Evolutionary conservation across 2,329 filamentous ascomycete species (phyloP), one percentile per base, ranked within the genome.

Genomic region (Aspergillus nomiae): DNA sequence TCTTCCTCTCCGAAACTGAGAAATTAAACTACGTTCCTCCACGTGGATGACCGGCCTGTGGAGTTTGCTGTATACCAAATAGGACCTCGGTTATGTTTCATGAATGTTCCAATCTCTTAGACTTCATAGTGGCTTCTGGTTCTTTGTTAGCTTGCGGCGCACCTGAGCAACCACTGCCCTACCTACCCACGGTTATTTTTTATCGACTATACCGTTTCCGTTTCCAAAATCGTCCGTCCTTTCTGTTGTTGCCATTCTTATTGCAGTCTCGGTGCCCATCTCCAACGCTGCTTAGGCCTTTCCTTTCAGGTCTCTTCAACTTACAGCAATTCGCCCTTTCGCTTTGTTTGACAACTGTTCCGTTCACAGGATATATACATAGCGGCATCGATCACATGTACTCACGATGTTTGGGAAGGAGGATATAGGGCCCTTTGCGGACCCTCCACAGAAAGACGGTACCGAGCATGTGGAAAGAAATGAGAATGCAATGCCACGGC

Each of bases 401-500:
- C 51, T 19, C 32, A 55, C n/a, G 11, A 55, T 55, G 51, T 55
- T 55, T 38, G 51, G 63, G 9, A 69, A 67, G 58, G 59, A 67
- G n/a, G 46, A 59, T 9, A 19, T 38, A 5, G 56, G 60, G 3
- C 46, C 61, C 16, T 60, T 66, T 30, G 61, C 48, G 38, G 58
- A 63, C 36, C 55, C 43, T 24, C 26, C 59, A 45, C 10, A 43
- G 24, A 62, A 64, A 14, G 56, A 61, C 24, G 62, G 64, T 46
- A 41, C 63, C 10, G 65, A 69, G 48, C 63, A 65, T 63, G 59
- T 56, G 12, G 30, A 55, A 14, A 63, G 64, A 12, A 66, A 64
- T 3, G 67, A 71, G 19, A 65, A 64, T n/a, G 65, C 70, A 21
- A 59, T 70, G 21, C 70, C 70, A 3, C 71, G 66, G 48, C 72